phyloP scores from a whole-genome alignment of 1,284 basidiomycete species.

The Filobasidium uniguttulatum region DNA sequence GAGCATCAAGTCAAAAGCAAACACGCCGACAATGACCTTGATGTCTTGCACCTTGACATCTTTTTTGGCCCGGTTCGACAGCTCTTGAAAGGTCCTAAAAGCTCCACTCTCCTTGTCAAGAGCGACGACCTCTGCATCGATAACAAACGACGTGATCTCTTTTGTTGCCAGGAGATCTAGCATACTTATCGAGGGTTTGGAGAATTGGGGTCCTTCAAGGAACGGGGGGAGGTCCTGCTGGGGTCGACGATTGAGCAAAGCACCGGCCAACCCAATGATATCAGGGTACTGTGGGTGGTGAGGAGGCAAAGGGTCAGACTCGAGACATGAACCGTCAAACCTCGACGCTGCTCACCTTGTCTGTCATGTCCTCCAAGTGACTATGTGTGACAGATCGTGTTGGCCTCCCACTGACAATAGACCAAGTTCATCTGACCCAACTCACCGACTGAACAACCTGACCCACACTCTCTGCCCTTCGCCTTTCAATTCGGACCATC shows the following conservation, averaged over 20 bases:
- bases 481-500: conserved; percentile 38
- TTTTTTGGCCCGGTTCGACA: conserved; percentile 88
- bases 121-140: conserved; percentile 94
- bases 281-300: conserved; percentile 88
- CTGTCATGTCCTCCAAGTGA: conserved; percentile 84
- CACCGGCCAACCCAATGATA: conserved; percentile 48
- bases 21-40: conserved; percentile 86
- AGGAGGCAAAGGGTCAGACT: conserved; percentile 4
- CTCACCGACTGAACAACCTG: conserved; percentile 59
- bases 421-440: background rate
- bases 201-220: conserved; percentile 18
- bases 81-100: conserved; percentile 93
- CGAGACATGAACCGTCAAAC: too few species aligned
- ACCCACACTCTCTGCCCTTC: conserved; percentile 41
- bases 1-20: conserved; percentile 88
- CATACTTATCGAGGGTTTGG: conserved; percentile 18
- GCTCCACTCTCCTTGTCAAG: conserved; percentile 72
- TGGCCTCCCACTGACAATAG: background rate
- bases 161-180: conserved; percentile 21
- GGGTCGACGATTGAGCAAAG: conserved; percentile 29
- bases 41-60: conserved; percentile 95
- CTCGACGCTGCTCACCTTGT: conserved; percentile 50
- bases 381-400: conserved; percentile 15
- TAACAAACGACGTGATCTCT: conserved; percentile 59
- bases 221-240: conserved; percentile 24